phyloP scores from a whole-genome alignment of 805 yeast species.

The Yamadazyma sp. region DNA sequence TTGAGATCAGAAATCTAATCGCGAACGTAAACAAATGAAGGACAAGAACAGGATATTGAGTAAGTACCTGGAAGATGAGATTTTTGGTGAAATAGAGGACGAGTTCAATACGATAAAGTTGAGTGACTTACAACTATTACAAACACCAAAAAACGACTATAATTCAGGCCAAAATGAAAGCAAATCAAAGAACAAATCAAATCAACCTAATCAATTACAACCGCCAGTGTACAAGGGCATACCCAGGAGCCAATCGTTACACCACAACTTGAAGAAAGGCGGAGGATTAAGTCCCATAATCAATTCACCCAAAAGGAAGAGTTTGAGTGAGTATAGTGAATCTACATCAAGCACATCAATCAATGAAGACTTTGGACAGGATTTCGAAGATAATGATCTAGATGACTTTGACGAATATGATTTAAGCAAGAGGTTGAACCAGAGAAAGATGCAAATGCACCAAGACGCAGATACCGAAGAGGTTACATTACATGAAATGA shows the following conservation, averaged over 20 bases:
- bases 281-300: slow-evolving; percentile 8
- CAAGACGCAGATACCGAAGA: slow-evolving; percentile 10
- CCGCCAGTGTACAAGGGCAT: too few species aligned
- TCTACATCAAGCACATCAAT: slow-evolving; percentile 35
- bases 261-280: too few species aligned
- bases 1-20: background rate
- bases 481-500: background rate
- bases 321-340: slow-evolving; percentile 38
- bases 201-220: too few species aligned
- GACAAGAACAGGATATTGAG: slow-evolving; percentile 5
- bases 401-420: slow-evolving; percentile 1
- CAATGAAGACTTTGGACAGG: slow-evolving; percentile 39
- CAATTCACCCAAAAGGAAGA: slow-evolving; percentile 15
- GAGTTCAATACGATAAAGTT: slow-evolving; percentile 25
- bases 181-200: too few species aligned
- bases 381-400: slow-evolving; percentile 14
- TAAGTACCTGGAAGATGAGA: slow-evolving; percentile 22
- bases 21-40: slow-evolving; percentile 3
- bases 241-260: too few species aligned
- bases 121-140: slow-evolving; percentile 6
- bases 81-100: slow-evolving; percentile 26
- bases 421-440: slow-evolving; percentile 1
- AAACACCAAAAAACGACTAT: background rate
- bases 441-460: background rate
- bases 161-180: too few species aligned